phyloP scores from a whole-genome alignment of 805 yeast genomes.

The Kodamaea fukazawae region DNA sequence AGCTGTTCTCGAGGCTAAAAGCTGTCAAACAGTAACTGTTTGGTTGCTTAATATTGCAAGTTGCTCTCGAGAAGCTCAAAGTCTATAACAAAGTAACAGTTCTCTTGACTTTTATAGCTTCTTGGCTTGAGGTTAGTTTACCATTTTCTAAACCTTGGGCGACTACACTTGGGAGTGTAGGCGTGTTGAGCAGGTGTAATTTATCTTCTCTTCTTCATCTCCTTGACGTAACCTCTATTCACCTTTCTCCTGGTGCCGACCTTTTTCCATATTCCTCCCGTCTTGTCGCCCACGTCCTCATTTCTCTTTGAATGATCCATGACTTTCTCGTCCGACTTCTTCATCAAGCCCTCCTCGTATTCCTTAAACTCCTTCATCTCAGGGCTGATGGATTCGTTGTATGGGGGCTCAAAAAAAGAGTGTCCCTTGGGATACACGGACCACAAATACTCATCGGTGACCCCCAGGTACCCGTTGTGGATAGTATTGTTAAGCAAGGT shows the following conservation, averaged over 20 bases:
- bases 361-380: conserved; percentile 28
- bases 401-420: conserved; percentile 35
- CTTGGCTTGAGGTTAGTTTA: no score
- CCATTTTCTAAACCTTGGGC: no score
- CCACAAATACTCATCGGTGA: conserved; percentile 42
- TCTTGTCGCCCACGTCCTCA: conserved; percentile 18
- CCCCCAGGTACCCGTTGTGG: conserved; percentile 32
- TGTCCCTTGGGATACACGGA: conserved; percentile 34
- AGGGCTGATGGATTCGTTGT: conserved; percentile 19
- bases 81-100: no score
- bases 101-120: no score
- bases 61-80: no score
- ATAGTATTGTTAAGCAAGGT: conserved; percentile 40
- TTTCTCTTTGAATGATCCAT: conserved; percentile 19
- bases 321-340: conserved; percentile 19
- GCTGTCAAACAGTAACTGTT: no score
- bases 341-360: conserved; percentile 32
- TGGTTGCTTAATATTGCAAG: no score
- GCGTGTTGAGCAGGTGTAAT: no score
- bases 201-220: conserved; percentile 28
- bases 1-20: no score
- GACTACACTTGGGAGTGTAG: no score
- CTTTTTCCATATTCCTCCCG: conserved; percentile 17
- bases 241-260: conserved; percentile 32
- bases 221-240: conserved; percentile 33